These are phyloP conservation scores for Neonectria ditissima DNA, from an alignment of 2,329 filamentous ascomycete genomes.

Conservation along the genomic window DNA sequence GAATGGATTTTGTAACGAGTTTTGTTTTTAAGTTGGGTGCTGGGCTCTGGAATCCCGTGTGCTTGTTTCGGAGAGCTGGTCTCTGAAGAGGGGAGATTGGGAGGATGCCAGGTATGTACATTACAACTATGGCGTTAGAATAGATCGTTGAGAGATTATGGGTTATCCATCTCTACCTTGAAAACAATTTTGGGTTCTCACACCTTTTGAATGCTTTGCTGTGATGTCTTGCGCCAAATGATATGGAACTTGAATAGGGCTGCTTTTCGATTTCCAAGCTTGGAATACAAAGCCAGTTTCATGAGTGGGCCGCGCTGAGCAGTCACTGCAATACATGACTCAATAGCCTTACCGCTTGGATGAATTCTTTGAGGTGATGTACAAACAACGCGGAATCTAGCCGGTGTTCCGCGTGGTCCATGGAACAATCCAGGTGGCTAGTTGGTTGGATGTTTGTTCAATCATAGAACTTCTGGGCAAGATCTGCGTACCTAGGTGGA, in stretches of 20 bases:
- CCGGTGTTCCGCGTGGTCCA: background rate
- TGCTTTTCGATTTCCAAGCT: background rate
- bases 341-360: background rate
- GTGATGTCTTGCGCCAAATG: background rate
- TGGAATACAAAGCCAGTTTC: background rate
- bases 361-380: background rate
- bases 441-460: background rate
- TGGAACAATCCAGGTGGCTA: background rate
- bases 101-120: background rate
- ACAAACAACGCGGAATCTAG: background rate
- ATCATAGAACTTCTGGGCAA: background rate
- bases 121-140: background rate
- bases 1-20: background rate
- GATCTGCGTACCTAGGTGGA: background rate
- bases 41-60: background rate
- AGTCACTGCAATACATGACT: background rate
- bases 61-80: background rate
- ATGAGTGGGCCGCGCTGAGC: background rate
- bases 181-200: background rate
- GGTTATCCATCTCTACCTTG: background rate
- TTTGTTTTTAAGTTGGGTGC: no score
- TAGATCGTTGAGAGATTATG: background rate
- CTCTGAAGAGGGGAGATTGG: background rate
- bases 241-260: background rate
- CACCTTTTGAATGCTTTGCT: background rate